A percentile compares a stretch with the other conserved stretches of the same genome.
These are phyloP conservation scores for Excoecaria cochinchinensis DNA, from an alignment of 345 rosid species.

Conservation along the genomic window DNA sequence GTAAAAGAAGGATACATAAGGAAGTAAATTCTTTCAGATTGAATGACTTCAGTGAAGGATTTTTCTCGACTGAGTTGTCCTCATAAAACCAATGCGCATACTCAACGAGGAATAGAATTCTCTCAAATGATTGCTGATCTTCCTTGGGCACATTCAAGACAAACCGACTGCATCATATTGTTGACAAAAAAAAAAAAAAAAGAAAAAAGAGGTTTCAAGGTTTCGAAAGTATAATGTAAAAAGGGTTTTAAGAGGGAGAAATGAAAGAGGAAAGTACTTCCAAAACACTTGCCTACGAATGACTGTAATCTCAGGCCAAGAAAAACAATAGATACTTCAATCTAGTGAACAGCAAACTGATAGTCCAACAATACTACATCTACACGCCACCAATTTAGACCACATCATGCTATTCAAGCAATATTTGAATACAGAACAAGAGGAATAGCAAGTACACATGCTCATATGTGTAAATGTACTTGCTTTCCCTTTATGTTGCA, in stretches of 20 bases:
- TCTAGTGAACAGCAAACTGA: neutral
- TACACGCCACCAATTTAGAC: neutral
- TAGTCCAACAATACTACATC: neutral
- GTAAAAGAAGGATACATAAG: conserved; percentile 61
- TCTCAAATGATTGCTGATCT: conserved; percentile 96
- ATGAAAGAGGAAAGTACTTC: neutral
- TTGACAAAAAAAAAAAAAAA: conserved; percentile 5
- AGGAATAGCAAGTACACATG: too few species aligned
- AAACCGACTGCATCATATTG: conserved; percentile 67
- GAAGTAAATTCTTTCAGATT: conserved; percentile 89
- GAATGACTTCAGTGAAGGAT: conserved; percentile 85
- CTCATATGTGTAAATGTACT: neutral
- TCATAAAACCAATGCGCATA: conserved; percentile 97
- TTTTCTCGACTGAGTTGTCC: conserved; percentile 90
- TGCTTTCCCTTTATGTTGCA: neutral
- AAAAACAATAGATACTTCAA: neutral
- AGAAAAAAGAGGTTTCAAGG: neutral
- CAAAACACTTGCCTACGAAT: neutral
- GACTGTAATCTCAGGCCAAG: neutral
- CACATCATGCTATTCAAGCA: neutral
- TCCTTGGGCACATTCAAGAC: conserved; percentile 97
- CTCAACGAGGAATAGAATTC: conserved; percentile 94
- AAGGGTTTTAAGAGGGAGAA: neutral
- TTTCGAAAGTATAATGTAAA: conserved; percentile 3
- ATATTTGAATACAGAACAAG: neutral